Evolutionary conservation across 805 yeast genomes (phyloP).

Genomic region (Pichia scutulata): DNA sequence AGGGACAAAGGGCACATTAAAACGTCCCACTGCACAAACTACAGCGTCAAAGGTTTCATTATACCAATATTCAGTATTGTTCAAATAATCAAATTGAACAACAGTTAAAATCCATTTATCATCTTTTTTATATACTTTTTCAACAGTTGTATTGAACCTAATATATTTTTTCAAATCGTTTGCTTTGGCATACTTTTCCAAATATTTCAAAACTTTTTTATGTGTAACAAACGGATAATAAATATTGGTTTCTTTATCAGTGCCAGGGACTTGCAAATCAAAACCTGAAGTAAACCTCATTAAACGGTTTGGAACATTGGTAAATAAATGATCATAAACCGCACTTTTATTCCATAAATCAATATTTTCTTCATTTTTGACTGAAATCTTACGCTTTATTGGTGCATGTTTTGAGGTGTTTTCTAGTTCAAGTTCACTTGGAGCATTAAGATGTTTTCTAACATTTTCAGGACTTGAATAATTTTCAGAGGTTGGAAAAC

Average conservation of each 20-base stretch:
- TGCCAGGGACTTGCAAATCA: slow-evolving; percentile 10
- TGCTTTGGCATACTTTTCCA: slow-evolving; percentile 17
- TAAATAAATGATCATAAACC: slow-evolving; percentile 30
- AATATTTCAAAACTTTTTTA: slow-evolving; percentile 13
- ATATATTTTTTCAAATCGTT: slow-evolving; percentile 25
- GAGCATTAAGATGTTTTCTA: slow-evolving; percentile 8
- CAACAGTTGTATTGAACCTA: slow-evolving; percentile 30
- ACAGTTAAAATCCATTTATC: slow-evolving; percentile 31
- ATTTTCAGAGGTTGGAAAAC: slow-evolving; percentile 14
- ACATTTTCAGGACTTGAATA: slow-evolving; percentile 11
- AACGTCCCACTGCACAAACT: slow-evolving; percentile 34
- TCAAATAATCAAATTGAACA: slow-evolving; percentile 28
- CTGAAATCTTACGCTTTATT: slow-evolving; percentile 16
- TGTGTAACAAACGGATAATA: slow-evolving; percentile 19
- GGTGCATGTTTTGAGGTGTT: neutral
- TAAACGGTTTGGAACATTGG: slow-evolving; percentile 33
- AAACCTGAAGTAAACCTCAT: slow-evolving; percentile 32
- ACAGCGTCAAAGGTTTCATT: slow-evolving; percentile 35
- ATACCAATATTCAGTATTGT: slow-evolving; percentile 36
- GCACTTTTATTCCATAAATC: slow-evolving; percentile 15
- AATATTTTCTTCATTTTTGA: slow-evolving; percentile 12
- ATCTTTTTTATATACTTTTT: slow-evolving; percentile 16
- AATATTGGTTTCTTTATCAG: slow-evolving; percentile 9
- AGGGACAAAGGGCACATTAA: slow-evolving; percentile 35
- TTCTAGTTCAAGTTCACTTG: slow-evolving; percentile 1